phyloP scores from a whole-genome alignment of 2,329 filamentous ascomycete species.

The Colletotrichum cordylinicola region DNA sequence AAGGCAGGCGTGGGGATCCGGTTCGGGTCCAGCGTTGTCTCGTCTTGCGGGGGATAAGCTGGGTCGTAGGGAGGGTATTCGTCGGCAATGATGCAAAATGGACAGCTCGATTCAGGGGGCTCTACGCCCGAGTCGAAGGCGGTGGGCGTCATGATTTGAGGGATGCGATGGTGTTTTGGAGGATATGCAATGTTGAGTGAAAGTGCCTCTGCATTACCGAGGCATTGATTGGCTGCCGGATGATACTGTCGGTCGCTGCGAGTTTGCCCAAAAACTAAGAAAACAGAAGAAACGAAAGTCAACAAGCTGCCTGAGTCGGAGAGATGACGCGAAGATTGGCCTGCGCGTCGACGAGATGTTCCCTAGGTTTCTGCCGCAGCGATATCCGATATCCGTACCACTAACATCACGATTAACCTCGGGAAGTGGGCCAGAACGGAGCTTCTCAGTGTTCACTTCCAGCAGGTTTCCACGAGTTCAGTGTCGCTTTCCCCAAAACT shows the following conservation, averaged over 20 bases:
- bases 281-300: neutral
- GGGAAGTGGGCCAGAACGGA: slow-evolving; percentile 16
- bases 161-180: neutral
- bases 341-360: neutral
- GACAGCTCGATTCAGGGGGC: slow-evolving; percentile 49
- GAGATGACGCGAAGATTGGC: neutral
- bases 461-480: neutral
- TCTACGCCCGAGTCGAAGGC: slow-evolving; percentile 21
- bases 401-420: slow-evolving; percentile 13
- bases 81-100: slow-evolving; percentile 66
- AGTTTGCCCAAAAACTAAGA: no score
- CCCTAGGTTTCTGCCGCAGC: neutral
- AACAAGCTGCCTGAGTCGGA: neutral
- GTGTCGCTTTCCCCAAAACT: neutral
- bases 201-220: neutral
- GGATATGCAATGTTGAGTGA: neutral
- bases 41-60: slow-evolving; percentile 43
- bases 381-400: neutral
- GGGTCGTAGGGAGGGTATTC: slow-evolving; percentile 55
- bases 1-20: slow-evolving; percentile 53
- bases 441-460: neutral
- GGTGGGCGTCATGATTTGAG: slow-evolving; percentile 10
- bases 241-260: neutral
- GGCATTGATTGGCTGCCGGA: neutral
- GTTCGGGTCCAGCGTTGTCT: slow-evolving; percentile 37